Evolutionary conservation across 495 filamentous ascomycete species (phyloP), one percentile per base, ranked within the genome.

Genomic region (Apodospora peruviana): DNA sequence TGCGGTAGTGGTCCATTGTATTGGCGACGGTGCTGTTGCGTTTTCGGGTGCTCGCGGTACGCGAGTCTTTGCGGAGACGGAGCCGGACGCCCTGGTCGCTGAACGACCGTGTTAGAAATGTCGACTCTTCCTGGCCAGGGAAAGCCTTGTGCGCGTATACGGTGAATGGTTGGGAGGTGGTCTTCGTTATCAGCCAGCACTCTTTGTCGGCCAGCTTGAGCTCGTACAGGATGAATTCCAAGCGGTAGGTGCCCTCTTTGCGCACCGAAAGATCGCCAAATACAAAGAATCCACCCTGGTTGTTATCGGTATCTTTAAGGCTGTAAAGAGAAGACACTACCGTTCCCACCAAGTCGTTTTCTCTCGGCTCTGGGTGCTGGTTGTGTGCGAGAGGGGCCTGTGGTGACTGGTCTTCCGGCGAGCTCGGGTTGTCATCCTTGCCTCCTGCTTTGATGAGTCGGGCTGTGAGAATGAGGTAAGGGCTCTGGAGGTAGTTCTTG

Each of bases 211-310:
- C 70, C 74, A 93, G 84, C 67, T 94, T 90, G 74, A 95, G 84
- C 66, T 96, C 90, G 59, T 87, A 91, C 21, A 98, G 77, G 47
- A 81, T 89, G 62, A 98, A 97, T 35, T 86, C 83, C 51, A 97
- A 73, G 21, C 87, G 74, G 54, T 82, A 94, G 4, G 77, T 76
- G 20, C 93, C 93, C 54, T 89, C 86, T 17, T 86, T 74, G 63
- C 87, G 85, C 21, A 94, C 81, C 0, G 91, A 96, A 16, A 98
- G 70, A 65, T 98, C 93, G 5, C 87, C 87, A 68, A 95, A 97
- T n/a, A 97, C 87, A 52, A 98, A 97, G 72, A 94, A 98, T 2
- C 87, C 90, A 11, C 90, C 91, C 75, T 96, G 91, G 79, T 59
- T 81, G 66, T 98, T 95, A 61, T 91, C 82, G 12, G 86, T 81